Percentiles rank a stretch among this genome's conserved stretches.
Conservation (phyloP, 1,284 basidiomycete species). For the Melampsora americana region DNA sequence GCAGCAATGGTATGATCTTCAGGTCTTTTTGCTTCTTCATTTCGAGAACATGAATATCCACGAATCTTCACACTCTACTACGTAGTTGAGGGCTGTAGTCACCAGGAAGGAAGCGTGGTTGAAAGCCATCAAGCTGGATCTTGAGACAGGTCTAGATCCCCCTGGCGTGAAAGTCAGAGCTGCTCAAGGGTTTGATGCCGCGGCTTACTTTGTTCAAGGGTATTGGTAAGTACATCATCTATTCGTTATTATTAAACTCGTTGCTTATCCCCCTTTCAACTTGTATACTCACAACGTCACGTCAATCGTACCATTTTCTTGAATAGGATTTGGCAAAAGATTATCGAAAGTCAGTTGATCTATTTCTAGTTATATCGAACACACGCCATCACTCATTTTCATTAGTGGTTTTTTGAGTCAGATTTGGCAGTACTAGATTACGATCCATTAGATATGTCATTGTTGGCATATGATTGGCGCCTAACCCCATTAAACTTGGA, state of each 20-base stretch:
- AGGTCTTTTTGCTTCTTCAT: slow-evolving; percentile 8
- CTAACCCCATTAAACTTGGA: slow-evolving; percentile 65
- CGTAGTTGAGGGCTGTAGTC: slow-evolving; percentile 74
- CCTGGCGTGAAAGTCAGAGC: slow-evolving; percentile 83
- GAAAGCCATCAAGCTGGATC: slow-evolving; percentile 81
- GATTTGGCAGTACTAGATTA: slow-evolving; percentile 43
- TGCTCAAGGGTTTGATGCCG: slow-evolving; percentile 72
- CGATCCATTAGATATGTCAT: slow-evolving; percentile 61
- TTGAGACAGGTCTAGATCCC: slow-evolving; percentile 82
- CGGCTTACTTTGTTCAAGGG: slow-evolving; percentile 81
- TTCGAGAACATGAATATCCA: background rate
- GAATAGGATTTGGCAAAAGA: slow-evolving; percentile 51
- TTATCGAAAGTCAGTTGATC: slow-evolving; percentile 48
- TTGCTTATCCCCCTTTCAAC: background rate
- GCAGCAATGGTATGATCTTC: slow-evolving; percentile 49
- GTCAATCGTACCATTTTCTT: slow-evolving; percentile 16
- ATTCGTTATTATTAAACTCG: slow-evolving; percentile 13
- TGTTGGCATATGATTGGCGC: slow-evolving; percentile 47
- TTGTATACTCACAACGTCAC: background rate
- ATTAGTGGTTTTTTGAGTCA: slow-evolving; percentile 58
- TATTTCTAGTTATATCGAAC: background rate
- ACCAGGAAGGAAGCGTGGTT: slow-evolving; percentile 87
- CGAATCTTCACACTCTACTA: slow-evolving; percentile 59
- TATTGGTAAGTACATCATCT: slow-evolving; percentile 42
- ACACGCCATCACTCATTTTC: slow-evolving; percentile 61